Base-by-base conservation (phyloP, 345 rosid genomes). In the Pugionium cornutum region DNA sequence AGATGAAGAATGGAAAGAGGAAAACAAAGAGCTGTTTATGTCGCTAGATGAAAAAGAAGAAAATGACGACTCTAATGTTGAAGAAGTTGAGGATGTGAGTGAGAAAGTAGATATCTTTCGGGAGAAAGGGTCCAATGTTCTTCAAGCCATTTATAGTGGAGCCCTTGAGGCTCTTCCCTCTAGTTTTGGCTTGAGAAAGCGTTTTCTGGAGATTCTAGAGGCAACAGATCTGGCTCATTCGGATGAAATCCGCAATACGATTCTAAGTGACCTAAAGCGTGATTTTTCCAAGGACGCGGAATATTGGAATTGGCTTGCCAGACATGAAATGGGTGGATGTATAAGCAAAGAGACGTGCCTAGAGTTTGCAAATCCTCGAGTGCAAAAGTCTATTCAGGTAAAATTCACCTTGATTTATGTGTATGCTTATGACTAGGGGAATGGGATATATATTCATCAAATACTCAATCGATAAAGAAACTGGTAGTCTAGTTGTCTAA, bases 301-400 rank as follows among this genome's bases (percentile, higher is more conserved):
- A 35, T 90, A 83, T 58, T 86, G 99, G 97, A 85, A 94, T 49
- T 88, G 97, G 99, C 96, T 88, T 64, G 96, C 97, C 2, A 83
- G 89, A 66, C 80, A 76, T 72, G 83, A 84, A 75, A 66, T 88
- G 77, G 45, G 78, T 46, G 75, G 57, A 60, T 57, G 65, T 50
- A 53, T 48, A 58, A 50, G 67, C 28, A 67, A 49, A 65, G 77
- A 74, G 45, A 54, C 55, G 6, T 67, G 37, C 31, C 46, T 72
- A 25, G 78, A 75, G 66, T 58, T 46, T 34, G 9, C 44, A 39
- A 53, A 39, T 40, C 62, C 73, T 39, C 80, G 77, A 69, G 44
- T 85, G 74, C 82, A 81, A 60, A 83, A 77, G 42, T 96, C 96
- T 53, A 65, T 79, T 70, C 79, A 86, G 94, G 98, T 89, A 79